Base-by-base conservation (phyloP, 1,139 yeast species). In the Pichia sp. region DNA sequence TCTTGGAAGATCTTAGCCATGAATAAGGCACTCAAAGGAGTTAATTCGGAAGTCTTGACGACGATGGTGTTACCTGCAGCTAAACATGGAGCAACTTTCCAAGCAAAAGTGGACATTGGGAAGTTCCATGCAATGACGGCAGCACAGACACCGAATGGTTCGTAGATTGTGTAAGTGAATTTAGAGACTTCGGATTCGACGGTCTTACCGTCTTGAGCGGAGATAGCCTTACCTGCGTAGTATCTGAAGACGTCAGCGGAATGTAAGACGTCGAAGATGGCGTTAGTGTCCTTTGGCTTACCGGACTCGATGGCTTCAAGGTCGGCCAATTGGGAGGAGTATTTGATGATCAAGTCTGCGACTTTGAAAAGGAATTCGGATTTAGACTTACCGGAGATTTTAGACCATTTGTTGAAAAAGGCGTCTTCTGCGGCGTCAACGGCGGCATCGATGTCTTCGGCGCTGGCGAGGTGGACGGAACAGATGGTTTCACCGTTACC, bases 241-340 rank as follows among this genome's bases (percentile, higher is more conserved):
- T 78, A 79, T 52, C 71, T 68, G 63, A 75, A 73, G 38, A 77
- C 77, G 70, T 62, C 76, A 58, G 67, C 76, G 62, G 58, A 69
- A 67, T 73, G 80, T 44, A 70, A 72, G 42, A 79, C 71, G 57
- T 79, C 84, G 57, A 59, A 70, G 32, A 61, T 62, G 11, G 68
- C 67, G 52, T 66, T 66, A 15, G 63, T 68, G 61, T 62, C 56
- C 36, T 56, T 55, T 38, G 87, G 84, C 63, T 83, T 83, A 40
- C 90, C 90, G 15, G 83, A 71, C 61, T 83, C 88, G 50, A 78
- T 62, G 20, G 86, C 77, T 66, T 83, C 89, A 28, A 83, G 59
- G 6, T 78, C 77, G 14, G 84, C 77, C 35, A 83, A 59, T 18
- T 70, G 63, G 19, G 75, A 76, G 48, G 68, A 65, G 54, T 82